phyloP scores from a whole-genome alignment of 768 basidiomycete species.

The Lentinula boryana region DNA sequence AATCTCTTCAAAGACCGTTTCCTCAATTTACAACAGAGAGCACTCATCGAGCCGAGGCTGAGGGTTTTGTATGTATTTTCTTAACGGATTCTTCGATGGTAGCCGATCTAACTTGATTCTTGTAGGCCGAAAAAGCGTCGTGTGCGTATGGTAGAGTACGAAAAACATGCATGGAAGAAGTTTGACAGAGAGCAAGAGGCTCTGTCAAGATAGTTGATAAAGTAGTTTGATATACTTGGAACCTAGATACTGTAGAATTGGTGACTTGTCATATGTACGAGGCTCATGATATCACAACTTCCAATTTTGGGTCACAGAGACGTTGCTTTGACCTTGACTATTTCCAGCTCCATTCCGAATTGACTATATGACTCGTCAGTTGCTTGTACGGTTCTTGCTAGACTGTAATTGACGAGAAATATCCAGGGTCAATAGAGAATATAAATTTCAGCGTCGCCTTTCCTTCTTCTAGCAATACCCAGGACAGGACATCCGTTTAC shows the following conservation, averaged over 20 bases:
- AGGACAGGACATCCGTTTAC: constrained; percentile 4
- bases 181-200: constrained; percentile 34
- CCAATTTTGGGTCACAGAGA: not conserved
- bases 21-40: constrained; percentile 81
- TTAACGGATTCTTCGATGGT: constrained; percentile 30
- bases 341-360: not conserved
- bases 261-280: not conserved
- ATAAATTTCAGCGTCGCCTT: constrained; percentile 18
- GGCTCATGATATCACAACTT: not conserved
- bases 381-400: not conserved
- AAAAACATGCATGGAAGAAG: constrained; percentile 76
- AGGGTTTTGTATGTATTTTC: constrained; percentile 57
- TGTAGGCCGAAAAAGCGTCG: constrained; percentile 47
- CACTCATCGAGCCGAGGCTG: constrained; percentile 81
- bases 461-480: constrained; percentile 20
- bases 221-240: not conserved
- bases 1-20: constrained; percentile 90
- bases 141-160: constrained; percentile 55
- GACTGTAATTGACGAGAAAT: not conserved
- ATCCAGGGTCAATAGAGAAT: not conserved
- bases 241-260: not conserved
- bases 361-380: not conserved
- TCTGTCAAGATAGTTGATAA: not conserved
- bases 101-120: constrained; percentile 20
- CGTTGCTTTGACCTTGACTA: not conserved